Base-by-base conservation (phyloP, 352 stramenopile genomes). In the Globisporangium nunn region DNA sequence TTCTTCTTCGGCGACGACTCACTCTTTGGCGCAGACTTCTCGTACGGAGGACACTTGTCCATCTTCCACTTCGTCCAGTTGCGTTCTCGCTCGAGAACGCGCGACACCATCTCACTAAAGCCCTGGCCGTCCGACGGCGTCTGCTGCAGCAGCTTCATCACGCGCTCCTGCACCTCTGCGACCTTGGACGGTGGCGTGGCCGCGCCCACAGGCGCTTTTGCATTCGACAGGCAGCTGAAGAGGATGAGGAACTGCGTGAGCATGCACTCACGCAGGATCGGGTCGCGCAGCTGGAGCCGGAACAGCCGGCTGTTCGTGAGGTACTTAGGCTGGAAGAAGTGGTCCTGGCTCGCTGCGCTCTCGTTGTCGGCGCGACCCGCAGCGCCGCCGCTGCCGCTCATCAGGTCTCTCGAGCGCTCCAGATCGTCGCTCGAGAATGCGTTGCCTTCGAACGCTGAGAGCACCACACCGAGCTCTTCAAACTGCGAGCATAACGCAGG, bases 311-410 rank as follows among this genome's bases (percentile, higher is more conserved):
- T 96, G 63, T 93, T 97, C 23, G 88, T 96, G 33, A 97, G 65
- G 67, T 97, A 97, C 67, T 97, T 97, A 43, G 87, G 85, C 70
- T 94, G 85, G 56, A 96, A 96, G 60, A 95, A 97, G 47, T 90
- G 80, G 35, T 91, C 82, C 15, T 53, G 12, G 28, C 14, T 23
- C 12, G 48, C 31, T 18, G 23, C 29, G 48, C 29, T 33, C 31
- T 43, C 48, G 48, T 14, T 43, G 6, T 45, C 40, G 40, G 17
- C 14, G 17, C 7, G 40, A 15, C 17, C 11, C 6, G 48, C 17
- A 23, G 48, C 29, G 14, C 29, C n/a, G 31, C 37, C 18, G n/a
- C n/a, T n/a, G 68, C 30, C 43, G 52, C 59, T 39, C 45, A 79
- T 56, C 37, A 88, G 57, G 35, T 91, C 81, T 18, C 68, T 66